Conservation (phyloP, 202 grass and related monocot genomes). For the Dendrocalamus latiflorus region DNA sequence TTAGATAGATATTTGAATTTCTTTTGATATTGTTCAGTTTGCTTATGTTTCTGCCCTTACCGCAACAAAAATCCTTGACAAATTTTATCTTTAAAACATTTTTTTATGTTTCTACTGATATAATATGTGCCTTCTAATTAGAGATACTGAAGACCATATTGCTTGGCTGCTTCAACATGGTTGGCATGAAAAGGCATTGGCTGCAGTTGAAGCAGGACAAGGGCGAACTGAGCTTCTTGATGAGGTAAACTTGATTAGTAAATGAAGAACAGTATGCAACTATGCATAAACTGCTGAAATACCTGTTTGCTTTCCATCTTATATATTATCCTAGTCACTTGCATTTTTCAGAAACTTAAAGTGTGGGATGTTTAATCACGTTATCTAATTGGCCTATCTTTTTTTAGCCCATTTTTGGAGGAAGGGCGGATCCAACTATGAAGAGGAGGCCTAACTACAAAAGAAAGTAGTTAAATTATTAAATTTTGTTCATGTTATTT, state of each 20-base stretch:
- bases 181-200: slow-evolving; percentile 97
- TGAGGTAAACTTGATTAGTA: slow-evolving; percentile 55
- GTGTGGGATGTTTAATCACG: not conserved
- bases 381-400: not conserved
- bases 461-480: slow-evolving; percentile 10
- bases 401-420: too few species aligned
- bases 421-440: not conserved
- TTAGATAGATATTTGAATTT: not conserved
- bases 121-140: slow-evolving; percentile 37
- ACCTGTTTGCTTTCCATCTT: not conserved
- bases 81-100: not conserved
- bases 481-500: slow-evolving; percentile 28
- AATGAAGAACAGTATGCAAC: not conserved
- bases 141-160: slow-evolving; percentile 99
- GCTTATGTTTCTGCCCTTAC: not conserved
- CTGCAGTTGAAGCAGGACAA: slow-evolving; percentile 85
- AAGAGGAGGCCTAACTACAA: not conserved
- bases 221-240: slow-evolving; percentile 86
- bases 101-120: slow-evolving; percentile 7
- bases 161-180: slow-evolving; percentile 97
- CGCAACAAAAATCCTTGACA: not conserved
- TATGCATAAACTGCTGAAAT: not conserved
- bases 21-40: not conserved
- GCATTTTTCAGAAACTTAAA: not conserved
- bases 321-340: not conserved